A percentile compares a stretch with the other conserved stretches of the same genome.
These are phyloP conservation scores for Lachancea mirantina DNA, from an alignment of 805 yeast genomes.

Conservation along the genomic window DNA sequence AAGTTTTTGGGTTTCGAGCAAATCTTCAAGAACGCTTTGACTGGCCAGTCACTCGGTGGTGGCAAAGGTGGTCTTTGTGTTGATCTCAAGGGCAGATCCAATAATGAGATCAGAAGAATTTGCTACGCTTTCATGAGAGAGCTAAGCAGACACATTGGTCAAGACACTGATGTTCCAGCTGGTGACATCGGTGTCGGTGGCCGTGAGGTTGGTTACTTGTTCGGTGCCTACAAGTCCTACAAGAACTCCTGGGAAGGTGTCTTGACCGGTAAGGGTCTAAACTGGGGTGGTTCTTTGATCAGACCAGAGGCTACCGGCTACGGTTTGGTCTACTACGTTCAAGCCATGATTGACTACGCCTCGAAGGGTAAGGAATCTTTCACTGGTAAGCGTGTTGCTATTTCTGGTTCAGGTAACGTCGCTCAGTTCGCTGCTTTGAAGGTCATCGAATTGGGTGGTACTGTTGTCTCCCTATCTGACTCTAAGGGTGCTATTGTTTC, in stretches of 20 bases:
- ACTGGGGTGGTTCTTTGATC: slow-evolving; percentile 98
- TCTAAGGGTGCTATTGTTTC: slow-evolving; percentile 85
- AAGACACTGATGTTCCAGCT: slow-evolving; percentile 97
- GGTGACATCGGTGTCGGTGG: slow-evolving; percentile 99
- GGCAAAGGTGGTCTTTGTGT: slow-evolving; percentile 99
- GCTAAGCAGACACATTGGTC: slow-evolving; percentile 92
- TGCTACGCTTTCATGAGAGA: slow-evolving; percentile 94
- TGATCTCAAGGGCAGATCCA: slow-evolving; percentile 92
- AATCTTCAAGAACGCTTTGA: slow-evolving; percentile 95
- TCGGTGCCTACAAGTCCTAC: slow-evolving; percentile 92
- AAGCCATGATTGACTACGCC: slow-evolving; percentile 94
- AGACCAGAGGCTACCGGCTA: slow-evolving; percentile 99
- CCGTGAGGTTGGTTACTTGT: slow-evolving; percentile 83
- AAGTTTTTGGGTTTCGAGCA: slow-evolving; percentile 98
- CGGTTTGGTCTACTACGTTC: slow-evolving; percentile 94
- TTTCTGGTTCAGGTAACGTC: slow-evolving; percentile 98
- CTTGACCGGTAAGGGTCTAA: slow-evolving; percentile 93
- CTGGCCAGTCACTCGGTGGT: slow-evolving; percentile 98
- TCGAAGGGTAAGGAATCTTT: slow-evolving; percentile 83
- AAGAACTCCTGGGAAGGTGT: slow-evolving; percentile 95
- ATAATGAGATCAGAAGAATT: slow-evolving; percentile 92
- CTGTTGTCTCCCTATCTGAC: slow-evolving; percentile 89
- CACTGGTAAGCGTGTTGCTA: slow-evolving; percentile 89
- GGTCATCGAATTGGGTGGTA: slow-evolving; percentile 94
- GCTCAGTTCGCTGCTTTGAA: slow-evolving; percentile 98